Evolutionary conservation across 2,329 filamentous ascomycete genomes (phyloP).

Genomic region (Harringtonia lauricola): DNA sequence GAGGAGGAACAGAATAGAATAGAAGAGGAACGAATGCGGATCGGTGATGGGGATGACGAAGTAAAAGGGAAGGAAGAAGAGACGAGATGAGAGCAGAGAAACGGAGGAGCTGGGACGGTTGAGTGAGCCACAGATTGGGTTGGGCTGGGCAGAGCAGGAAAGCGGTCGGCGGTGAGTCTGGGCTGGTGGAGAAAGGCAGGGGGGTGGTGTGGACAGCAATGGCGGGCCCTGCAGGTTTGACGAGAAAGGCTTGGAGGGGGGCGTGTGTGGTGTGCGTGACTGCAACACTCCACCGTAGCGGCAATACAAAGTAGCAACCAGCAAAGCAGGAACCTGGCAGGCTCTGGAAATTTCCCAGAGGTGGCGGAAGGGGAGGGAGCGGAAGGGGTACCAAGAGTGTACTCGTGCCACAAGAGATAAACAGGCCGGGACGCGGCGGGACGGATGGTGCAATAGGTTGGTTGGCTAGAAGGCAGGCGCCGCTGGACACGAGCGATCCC

Average conservation of each 20-base stretch:
- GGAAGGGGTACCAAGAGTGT: no score
- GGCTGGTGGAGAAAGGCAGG: not conserved
- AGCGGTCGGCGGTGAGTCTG: slow-evolving; percentile 6
- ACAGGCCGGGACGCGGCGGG: slow-evolving; percentile 3
- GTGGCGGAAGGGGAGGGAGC: not conserved
- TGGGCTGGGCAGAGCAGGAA: not conserved
- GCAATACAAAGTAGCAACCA: not conserved
- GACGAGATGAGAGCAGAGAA: slow-evolving; percentile 19
- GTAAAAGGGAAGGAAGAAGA: slow-evolving; percentile 10
- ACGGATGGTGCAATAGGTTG: slow-evolving; percentile 1
- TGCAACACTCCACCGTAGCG: not conserved
- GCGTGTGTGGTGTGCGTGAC: not conserved
- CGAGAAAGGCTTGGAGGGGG: slow-evolving; percentile 4
- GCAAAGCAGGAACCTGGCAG: not conserved
- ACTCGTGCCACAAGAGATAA: slow-evolving; percentile 8
- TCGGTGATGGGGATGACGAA: slow-evolving; percentile 9
- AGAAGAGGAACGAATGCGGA: not conserved
- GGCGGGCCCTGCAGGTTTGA: slow-evolving; percentile 3
- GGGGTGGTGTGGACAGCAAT: slow-evolving; percentile 1
- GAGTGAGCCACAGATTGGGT: not conserved
- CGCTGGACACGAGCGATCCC: no score
- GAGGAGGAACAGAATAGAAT: slow-evolving; percentile 11
- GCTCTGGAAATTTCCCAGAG: slow-evolving; percentile 1
- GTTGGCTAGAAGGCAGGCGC: not conserved
- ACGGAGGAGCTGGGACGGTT: slow-evolving; percentile 13